A percentile compares a stretch with the other conserved stretches of the same genome.
These are phyloP conservation scores for Saccharomycopsis guyanensis DNA, from an alignment of 805 yeast species.

Conservation along the genomic window DNA sequence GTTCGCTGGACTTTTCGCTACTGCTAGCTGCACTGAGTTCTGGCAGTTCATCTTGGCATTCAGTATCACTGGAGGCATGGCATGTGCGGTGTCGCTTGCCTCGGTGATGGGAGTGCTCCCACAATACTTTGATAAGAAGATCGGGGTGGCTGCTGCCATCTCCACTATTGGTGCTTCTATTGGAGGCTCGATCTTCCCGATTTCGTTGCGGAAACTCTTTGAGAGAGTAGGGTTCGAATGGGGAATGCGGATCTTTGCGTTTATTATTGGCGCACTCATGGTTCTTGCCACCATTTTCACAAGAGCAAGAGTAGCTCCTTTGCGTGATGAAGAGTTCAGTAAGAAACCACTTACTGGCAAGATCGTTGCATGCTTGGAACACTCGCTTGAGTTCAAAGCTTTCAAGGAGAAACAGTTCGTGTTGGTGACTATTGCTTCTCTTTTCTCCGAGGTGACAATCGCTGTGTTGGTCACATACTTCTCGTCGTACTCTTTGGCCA, in stretches of 20 bases:
- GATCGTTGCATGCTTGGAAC: slow-evolving; percentile 31
- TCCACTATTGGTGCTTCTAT: slow-evolving; percentile 46
- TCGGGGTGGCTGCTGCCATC: slow-evolving; percentile 48
- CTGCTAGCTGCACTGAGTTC: slow-evolving; percentile 41
- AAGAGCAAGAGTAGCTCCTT: slow-evolving; percentile 32
- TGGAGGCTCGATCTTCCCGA: slow-evolving; percentile 49
- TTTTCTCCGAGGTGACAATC: slow-evolving; percentile 41
- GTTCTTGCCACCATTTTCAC: slow-evolving; percentile 29
- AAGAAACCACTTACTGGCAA: slow-evolving; percentile 4
- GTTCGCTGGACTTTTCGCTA: slow-evolving; percentile 43
- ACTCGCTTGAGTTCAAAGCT: slow-evolving; percentile 34
- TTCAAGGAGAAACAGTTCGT: slow-evolving; percentile 38
- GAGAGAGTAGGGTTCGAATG: slow-evolving; percentile 42
- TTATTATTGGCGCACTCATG: slow-evolving; percentile 34
- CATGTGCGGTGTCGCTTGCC: slow-evolving; percentile 47
- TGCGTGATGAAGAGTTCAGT: background rate
- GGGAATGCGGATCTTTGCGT: slow-evolving; percentile 48
- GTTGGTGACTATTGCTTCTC: slow-evolving; percentile 35
- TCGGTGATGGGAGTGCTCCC: slow-evolving; percentile 54
- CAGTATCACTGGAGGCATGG: slow-evolving; percentile 47
- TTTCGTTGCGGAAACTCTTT: slow-evolving; percentile 41
- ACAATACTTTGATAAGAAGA: slow-evolving; percentile 52
- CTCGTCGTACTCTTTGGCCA: slow-evolving; percentile 42
- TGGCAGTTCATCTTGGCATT: slow-evolving; percentile 58
- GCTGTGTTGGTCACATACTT: slow-evolving; percentile 39